Conservation (phyloP, 2,329 filamentous ascomycete species). For the Fusarium chuoi region DNA sequence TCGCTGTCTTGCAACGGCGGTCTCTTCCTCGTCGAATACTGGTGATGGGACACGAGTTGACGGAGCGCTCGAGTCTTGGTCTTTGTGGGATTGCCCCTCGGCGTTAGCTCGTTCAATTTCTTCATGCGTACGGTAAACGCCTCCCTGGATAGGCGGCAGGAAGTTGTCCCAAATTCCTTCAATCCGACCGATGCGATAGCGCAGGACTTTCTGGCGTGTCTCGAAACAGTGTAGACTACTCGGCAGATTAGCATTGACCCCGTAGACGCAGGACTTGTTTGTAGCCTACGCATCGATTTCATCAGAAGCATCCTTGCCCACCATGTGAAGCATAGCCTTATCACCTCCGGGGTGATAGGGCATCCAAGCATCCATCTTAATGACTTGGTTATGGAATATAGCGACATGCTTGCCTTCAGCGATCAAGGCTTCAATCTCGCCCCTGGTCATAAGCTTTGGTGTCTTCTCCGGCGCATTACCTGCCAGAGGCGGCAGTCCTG, state of each 20-base stretch:
- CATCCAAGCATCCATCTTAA: constrained; percentile 90
- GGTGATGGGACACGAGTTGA: constrained; percentile 65
- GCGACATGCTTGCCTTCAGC: constrained; percentile 82
- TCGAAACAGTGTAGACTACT: constrained; percentile 82
- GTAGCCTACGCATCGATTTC: constrained; percentile 84
- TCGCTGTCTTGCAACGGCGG: constrained; percentile 46
- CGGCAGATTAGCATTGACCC: constrained; percentile 11
- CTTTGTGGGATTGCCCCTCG: constrained; percentile 28
- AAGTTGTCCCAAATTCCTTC: constrained; percentile 90
- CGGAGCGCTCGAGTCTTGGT: constrained; percentile 55
- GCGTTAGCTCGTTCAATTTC: constrained; percentile 47
- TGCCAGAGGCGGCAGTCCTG: constrained; percentile 34
- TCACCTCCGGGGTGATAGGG: constrained; percentile 92
- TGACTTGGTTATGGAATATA: constrained; percentile 81
- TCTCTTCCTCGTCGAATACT: constrained; percentile 58
- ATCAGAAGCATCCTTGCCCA: constrained; percentile 92
- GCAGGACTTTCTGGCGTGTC: constrained; percentile 78
- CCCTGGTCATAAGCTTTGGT: constrained; percentile 53
- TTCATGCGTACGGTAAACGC: constrained; percentile 69
- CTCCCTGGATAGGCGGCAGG: constrained; percentile 89
- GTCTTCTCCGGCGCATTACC: constrained; percentile 30
- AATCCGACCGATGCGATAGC: constrained; percentile 84
- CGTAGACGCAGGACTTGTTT: not conserved
- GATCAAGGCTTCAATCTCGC: constrained; percentile 75
- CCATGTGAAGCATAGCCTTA: constrained; percentile 91